A percentile compares a stretch with the other conserved stretches of the same genome.
Conservation (phyloP, 2,329 filamentous ascomycete species). For the Daldinia sp. region DNA sequence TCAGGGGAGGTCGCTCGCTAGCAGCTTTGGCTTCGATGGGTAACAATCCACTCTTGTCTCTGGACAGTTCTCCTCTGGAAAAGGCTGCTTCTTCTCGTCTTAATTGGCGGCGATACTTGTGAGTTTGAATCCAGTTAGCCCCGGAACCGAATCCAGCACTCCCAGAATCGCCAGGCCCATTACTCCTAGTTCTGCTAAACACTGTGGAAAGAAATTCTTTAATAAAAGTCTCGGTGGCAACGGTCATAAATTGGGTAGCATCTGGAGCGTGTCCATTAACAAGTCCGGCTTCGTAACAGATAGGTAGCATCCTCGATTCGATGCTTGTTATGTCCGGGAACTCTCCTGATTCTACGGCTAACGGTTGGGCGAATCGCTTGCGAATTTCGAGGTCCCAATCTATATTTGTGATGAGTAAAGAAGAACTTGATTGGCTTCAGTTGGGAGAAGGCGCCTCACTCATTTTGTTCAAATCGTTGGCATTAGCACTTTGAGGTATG, state of each 20-base stretch:
- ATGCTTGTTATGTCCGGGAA: slow-evolving; percentile 75
- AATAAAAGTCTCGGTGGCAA: slow-evolving; percentile 75
- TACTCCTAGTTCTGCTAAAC: slow-evolving; percentile 73
- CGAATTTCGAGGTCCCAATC: slow-evolving; percentile 76
- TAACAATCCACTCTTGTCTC: slow-evolving; percentile 81
- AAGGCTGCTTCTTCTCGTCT: slow-evolving; percentile 80
- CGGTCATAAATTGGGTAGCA: slow-evolving; percentile 72
- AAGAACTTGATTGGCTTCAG: slow-evolving; percentile 39
- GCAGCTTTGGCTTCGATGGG: slow-evolving; percentile 85
- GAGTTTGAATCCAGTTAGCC: slow-evolving; percentile 80
- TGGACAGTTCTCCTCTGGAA: slow-evolving; percentile 77
- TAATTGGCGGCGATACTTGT: slow-evolving; percentile 80
- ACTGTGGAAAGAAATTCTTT: slow-evolving; percentile 74
- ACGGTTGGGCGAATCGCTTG: slow-evolving; percentile 72
- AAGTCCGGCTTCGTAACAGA: slow-evolving; percentile 75
- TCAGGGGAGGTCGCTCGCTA: slow-evolving; percentile 76
- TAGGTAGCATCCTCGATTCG: slow-evolving; percentile 73
- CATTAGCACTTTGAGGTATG: slow-evolving; percentile 75
- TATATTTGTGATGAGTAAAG: slow-evolving; percentile 49
- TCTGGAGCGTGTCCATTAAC: slow-evolving; percentile 69
- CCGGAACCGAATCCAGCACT: slow-evolving; percentile 73
- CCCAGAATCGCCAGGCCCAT: slow-evolving; percentile 72
- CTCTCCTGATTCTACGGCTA: slow-evolving; percentile 76
- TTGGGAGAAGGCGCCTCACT: slow-evolving; percentile 65
- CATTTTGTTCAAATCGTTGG: slow-evolving; percentile 81